Evolutionary conservation across 23 red algal species (phyloP).

Genomic region (Gracilariopsis chorda): DNA sequence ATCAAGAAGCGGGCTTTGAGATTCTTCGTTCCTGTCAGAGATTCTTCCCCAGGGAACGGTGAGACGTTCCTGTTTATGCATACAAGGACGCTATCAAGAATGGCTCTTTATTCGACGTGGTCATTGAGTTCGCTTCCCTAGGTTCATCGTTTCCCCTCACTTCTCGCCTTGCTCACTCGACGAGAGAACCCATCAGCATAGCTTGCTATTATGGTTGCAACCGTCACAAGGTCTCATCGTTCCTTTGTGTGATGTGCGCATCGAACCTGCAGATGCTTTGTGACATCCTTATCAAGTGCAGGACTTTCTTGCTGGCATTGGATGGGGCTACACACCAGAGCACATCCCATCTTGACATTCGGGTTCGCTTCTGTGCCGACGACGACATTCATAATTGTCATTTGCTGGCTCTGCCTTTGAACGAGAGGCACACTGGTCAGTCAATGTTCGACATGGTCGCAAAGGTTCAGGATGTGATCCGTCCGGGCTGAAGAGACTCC

Average conservation of each 20-base stretch:
- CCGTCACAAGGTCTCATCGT: neutral
- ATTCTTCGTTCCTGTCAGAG: neutral
- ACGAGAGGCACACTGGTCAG: neutral
- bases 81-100: neutral
- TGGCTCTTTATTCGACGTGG: neutral
- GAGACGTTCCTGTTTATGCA: neutral
- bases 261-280: slow-evolving; percentile 1
- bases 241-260: neutral
- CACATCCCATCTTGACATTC: slow-evolving; percentile 8
- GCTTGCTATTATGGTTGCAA: neutral
- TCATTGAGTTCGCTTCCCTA: neutral
- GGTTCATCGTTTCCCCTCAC: neutral
- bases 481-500: neutral
- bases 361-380: neutral
- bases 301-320: slow-evolving; percentile 13
- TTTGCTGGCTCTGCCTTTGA: neutral
- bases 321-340: neutral
- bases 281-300: neutral
- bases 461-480: neutral
- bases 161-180: neutral
- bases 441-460: neutral
- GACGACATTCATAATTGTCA: neutral
- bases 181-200: neutral
- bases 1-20: neutral
- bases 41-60: neutral